Evolutionary conservation across 1,284 basidiomycete species (phyloP).

Genomic region (Puccinia novopanici): DNA sequence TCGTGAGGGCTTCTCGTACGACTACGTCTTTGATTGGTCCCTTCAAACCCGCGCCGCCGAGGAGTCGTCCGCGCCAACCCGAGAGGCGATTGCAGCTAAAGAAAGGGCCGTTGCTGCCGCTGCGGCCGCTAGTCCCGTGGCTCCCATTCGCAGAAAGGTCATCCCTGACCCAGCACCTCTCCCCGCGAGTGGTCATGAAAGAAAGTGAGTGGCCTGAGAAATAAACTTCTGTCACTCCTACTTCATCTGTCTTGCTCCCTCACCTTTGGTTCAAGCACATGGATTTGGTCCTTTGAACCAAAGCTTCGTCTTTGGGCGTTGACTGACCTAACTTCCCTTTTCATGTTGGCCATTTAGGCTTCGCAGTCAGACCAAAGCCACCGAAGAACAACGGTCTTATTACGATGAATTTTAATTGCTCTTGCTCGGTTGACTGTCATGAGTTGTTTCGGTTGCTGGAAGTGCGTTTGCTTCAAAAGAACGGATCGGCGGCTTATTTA

Average conservation of each 20-base stretch:
- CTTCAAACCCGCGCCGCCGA: not conserved
- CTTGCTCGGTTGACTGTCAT: not conserved
- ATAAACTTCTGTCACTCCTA: not conserved
- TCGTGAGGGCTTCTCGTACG: conserved; percentile 37
- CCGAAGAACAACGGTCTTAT: not conserved
- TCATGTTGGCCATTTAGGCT: not conserved
- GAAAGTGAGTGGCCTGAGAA: not conserved
- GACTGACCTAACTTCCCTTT: not conserved
- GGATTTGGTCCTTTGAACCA: no score
- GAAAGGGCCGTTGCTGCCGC: conserved; percentile 1
- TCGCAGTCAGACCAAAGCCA: conserved; percentile 21
- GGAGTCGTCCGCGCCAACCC: not conserved
- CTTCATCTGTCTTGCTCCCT: not conserved
- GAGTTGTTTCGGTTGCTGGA: not conserved
- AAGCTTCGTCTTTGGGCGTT: not conserved
- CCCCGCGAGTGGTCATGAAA: not conserved
- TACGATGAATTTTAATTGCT: not conserved
- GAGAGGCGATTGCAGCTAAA: conserved; percentile 10
- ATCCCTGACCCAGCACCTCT: not conserved
- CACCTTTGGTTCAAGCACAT: no score
- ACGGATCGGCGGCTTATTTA: not conserved
- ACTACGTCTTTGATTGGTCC: conserved; percentile 51
- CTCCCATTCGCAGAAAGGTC: conserved; percentile 2
- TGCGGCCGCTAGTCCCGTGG: conserved; percentile 6
- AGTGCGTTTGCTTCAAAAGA: not conserved